Evolutionary conservation across 495 filamentous ascomycete genomes (phyloP).

Genomic region (Trichoderma gamsii): DNA sequence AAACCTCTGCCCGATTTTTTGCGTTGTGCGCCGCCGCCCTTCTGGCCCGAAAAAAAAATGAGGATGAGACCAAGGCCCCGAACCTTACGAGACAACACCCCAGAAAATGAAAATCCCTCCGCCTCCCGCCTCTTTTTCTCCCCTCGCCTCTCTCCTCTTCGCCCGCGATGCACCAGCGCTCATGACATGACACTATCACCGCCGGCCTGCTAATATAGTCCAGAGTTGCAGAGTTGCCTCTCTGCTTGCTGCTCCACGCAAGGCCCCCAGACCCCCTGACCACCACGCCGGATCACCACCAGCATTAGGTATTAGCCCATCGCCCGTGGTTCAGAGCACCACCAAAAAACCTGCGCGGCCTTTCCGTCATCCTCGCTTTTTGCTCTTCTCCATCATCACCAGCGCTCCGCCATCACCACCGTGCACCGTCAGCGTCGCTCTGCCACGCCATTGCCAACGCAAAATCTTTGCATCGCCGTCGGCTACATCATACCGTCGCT

Average conservation of each 20-base stretch:
- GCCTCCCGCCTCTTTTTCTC: constrained; percentile 21
- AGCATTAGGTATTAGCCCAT: constrained; percentile 11
- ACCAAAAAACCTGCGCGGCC: constrained; percentile 9
- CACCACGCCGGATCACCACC: constrained; percentile 16
- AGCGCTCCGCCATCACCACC: constrained; percentile 14
- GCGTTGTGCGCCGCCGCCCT: constrained; percentile 26
- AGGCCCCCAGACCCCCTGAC: constrained; percentile 14
- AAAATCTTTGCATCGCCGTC: constrained; percentile 23
- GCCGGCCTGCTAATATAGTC: constrained; percentile 17
- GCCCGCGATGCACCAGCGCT: constrained; percentile 13
- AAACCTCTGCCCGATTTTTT: constrained; percentile 22
- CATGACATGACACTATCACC: constrained; percentile 20
- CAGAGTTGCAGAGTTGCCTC: constrained; percentile 4
- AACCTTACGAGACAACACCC: constrained; percentile 29
- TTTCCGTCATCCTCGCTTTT: not conserved
- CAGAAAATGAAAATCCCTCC: constrained; percentile 31
- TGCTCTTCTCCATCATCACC: constrained; percentile 21
- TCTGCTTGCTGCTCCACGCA: constrained; percentile 13
- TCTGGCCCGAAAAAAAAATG: constrained; percentile 18
- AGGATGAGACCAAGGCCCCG: constrained; percentile 31
- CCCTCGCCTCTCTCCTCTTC: constrained; percentile 21
- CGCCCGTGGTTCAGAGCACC: constrained; percentile 11
- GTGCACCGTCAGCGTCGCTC: constrained; percentile 14
- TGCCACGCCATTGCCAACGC: constrained; percentile 26
- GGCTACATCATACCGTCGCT: constrained; percentile 12